Evolutionary conservation across 441 rosid genomes (phyloP), one percentile per base, ranked within the genome.

Genomic region (Metrosideros polymorpha): DNA sequence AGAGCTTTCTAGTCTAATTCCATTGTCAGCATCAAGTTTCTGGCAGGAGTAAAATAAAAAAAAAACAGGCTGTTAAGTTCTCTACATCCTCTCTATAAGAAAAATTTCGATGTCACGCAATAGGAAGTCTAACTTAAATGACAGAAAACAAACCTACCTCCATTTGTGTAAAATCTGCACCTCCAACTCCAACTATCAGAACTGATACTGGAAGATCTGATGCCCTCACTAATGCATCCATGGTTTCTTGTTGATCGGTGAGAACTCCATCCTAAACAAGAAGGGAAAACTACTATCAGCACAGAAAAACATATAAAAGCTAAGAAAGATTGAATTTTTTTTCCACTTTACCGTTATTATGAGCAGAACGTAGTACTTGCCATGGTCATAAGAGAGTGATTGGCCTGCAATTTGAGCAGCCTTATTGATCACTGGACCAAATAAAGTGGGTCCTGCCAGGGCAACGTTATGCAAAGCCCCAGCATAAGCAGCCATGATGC

Each of bases 21-120:
- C 99, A 14, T 94, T 90, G 85, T 95, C 99, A 45, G 95, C 99
- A 90, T 97, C 98, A 86, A 95, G 94, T 87, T 91, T 87, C 99
- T 97, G 91, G 9, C 25, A 50, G 29, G 24, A 25, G 22, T 25
- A 27, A 77, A 53, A n/a, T n/a, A n/a, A n/a, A n/a, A n/a, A n/a
- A 4, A 49, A 77, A 54, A 27, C 39, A 30, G 52, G 35, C 61
- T 0, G 17, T 71, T 22, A 71, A 66, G 79, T 12, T 51, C 61
- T 30, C 50, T 52, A 45, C 5, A 8, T 29, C 84, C 84, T n/a
- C 10, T 32, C 45, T 29, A 0, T 39, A 52, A 83, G 84, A 55
- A 12, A 82, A 10, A 35, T 82, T 57, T 29, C 4, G 27, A 29
- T 8, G n/a, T 35, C 22, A 76, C 50, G 1, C n/a, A 76, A 39